These are phyloP conservation scores for Clarireedia monteithiana DNA, from an alignment of 2,329 filamentous ascomycete genomes.

Conservation along the genomic window DNA sequence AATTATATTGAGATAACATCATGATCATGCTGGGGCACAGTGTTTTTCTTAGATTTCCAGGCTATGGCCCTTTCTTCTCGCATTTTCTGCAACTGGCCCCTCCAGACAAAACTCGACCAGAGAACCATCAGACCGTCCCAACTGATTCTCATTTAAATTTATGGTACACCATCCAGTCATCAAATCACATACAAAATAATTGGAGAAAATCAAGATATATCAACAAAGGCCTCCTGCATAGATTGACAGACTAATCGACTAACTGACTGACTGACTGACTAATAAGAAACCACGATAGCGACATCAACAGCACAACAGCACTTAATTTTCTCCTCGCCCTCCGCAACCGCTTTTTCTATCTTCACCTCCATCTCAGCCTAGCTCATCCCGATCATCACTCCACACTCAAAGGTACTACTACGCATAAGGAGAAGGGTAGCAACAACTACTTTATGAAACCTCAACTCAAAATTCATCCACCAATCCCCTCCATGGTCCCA, in stretches of 20 bases:
- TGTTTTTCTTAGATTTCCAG: no score
- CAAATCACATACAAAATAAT: no score
- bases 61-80: no score
- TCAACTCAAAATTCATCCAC: neutral
- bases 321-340: neutral
- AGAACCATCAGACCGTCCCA: no score
- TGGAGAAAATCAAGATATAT: neutral
- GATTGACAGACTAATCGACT: constrained; percentile 7
- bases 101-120: no score
- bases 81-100: no score
- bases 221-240: constrained; percentile 9
- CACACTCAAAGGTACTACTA: constrained; percentile 1
- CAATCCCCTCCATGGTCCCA: neutral
- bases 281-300: neutral
- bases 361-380: neutral
- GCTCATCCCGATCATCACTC: neutral
- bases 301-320: neutral
- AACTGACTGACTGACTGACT: neutral
- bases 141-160: no score
- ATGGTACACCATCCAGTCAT: no score
- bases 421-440: neutral
- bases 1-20: no score
- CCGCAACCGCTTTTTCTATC: neutral
- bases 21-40: no score
- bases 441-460: neutral